Percentiles rank a stretch among this genome's conserved stretches.
Evolutionary conservation across 169 alveolate genomes (phyloP).

Genomic region (Plasmodium malariae): DNA sequence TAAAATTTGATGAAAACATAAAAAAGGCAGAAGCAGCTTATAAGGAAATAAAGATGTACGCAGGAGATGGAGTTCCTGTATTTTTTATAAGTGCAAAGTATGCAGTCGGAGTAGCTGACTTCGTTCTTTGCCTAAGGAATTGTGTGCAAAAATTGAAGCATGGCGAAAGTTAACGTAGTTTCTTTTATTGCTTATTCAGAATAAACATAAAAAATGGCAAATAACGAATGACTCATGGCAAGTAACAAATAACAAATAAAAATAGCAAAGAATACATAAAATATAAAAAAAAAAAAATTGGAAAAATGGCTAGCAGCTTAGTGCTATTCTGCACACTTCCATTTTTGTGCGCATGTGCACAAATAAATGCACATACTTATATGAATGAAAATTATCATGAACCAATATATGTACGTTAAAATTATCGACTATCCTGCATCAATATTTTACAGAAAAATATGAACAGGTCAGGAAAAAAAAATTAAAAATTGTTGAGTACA

Average conservation of each 20-base stretch:
- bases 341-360: neutral
- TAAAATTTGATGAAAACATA: slow-evolving; percentile 49
- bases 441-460: neutral
- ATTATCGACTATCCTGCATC: too few relatives aligned
- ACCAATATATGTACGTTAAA: too few relatives aligned
- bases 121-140: slow-evolving; percentile 30
- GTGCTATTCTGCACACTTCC: slow-evolving; percentile 26
- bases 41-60: slow-evolving; percentile 22
- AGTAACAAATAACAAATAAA: too few relatives aligned
- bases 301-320: neutral
- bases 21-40: slow-evolving; percentile 55
- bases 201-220: neutral
- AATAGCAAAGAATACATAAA: neutral
- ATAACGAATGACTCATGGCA: too few relatives aligned
- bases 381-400: slow-evolving; percentile 8
- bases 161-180: neutral
- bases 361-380: neutral
- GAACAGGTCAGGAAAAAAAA: neutral
- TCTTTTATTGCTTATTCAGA: slow-evolving; percentile 10
- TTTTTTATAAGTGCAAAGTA: slow-evolving; percentile 70
- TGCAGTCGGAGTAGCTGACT: slow-evolving; percentile 58
- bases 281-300: neutral
- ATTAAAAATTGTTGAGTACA: neutral
- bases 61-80: slow-evolving; percentile 22
- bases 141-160: slow-evolving; percentile 57